A percentile compares a stretch with the other conserved stretches of the same genome.
Conservation (phyloP, 352 stramenopile species). For the Globisporangium spiculum region DNA sequence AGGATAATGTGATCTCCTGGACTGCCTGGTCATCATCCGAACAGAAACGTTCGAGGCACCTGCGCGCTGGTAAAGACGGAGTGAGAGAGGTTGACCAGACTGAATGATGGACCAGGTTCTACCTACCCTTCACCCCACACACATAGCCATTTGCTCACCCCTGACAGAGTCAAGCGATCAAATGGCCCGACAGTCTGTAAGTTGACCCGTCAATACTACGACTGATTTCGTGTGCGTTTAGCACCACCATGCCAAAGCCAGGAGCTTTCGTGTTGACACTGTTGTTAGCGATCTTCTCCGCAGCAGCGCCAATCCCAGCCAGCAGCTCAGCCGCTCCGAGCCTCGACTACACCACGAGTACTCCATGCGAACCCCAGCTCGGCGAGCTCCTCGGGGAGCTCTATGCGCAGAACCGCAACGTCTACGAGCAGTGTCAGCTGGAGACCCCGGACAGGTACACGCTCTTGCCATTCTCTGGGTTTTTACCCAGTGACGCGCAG, state of each 20-base stretch:
- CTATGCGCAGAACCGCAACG: background rate
- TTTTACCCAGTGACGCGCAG: background rate
- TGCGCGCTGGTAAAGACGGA: background rate
- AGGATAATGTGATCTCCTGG: no score
- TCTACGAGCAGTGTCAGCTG: slow-evolving; percentile 8
- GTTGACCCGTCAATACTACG: background rate
- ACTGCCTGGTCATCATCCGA: background rate
- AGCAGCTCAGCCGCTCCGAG: background rate
- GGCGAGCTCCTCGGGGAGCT: slow-evolving; percentile 1
- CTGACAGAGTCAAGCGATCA: background rate
- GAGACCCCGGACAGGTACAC: background rate
- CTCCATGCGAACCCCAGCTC: background rate
- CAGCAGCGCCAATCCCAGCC: background rate
- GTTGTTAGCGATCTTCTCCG: background rate
- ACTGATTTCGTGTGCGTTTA: background rate
- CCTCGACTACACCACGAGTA: background rate
- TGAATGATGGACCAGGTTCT: background rate
- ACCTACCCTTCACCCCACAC: background rate
- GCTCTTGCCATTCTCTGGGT: background rate
- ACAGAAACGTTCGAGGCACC: background rate
- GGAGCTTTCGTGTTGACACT: background rate
- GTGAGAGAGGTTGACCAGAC: background rate
- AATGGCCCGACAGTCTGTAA: background rate
- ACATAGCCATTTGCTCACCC: background rate
- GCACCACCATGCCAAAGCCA: background rate